Evolutionary conservation across 768 basidiomycete species (phyloP), one percentile per base, ranked within the genome.

Genomic region (Psilocybe tampanensis): DNA sequence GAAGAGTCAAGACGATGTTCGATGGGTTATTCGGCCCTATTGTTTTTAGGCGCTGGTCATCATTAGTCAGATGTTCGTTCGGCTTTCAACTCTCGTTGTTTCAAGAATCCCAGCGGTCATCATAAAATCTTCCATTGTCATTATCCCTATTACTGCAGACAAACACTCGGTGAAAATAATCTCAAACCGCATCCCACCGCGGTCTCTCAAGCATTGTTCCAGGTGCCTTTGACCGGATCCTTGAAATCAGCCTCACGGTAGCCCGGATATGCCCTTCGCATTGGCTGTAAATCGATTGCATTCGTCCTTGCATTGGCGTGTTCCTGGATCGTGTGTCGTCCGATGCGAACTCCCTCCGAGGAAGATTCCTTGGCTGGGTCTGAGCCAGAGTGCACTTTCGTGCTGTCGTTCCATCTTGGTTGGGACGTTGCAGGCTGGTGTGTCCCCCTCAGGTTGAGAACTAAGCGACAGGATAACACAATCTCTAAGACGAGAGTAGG

Each of bases 401-500:
- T 17, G 15, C 33, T 33, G 15, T 19, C 33, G 13, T 24, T 33
- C 47, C 47, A 49, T 24, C 33, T 49, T 18, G 32, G 47, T 12
- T 32, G 26, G 3, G 47, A 49, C 5, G 4, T 8, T 5, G 47
- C 6, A n/a, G 36, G 12, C 12, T n/a, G 12, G n/a, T 39, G 12
- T 3, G 36, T 15, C 4, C 36, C 36, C n/a, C 36, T 39, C 4
- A 39, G 36, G 12, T 39, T 39, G 36, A 39, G 36, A 4, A 39
- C 36, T n/a, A 39, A 13, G 3, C 36, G 29, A 11, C 56, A 57
- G 15, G 56, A 57, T 21, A 57, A 45, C 3, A 57, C 41, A 4
- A 57, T 44, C 24, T 55, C 39, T n/a, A 55, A 43, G 4, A 55
- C 26, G 4, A 55, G 47, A 1, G 54, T 55, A 5, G 54, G 36